Conservation (phyloP, 768 basidiomycete species). For the Tylopilus cervinicoccineus region DNA sequence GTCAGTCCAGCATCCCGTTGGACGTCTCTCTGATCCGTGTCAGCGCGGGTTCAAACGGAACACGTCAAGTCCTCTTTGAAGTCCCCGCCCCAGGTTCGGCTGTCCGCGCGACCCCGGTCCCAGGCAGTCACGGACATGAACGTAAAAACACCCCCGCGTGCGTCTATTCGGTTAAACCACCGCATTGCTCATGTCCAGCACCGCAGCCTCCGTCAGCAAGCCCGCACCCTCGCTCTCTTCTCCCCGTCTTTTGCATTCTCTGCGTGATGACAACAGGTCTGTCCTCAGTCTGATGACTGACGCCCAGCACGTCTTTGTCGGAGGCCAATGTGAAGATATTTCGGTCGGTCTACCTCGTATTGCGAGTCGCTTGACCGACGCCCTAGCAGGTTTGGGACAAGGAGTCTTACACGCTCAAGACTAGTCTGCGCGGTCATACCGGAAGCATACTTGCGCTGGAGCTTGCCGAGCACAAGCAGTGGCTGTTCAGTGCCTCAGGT, state of each 20-base stretch:
- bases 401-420: conserved; percentile 60
- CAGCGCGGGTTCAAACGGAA: conserved; percentile 2
- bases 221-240: conserved; percentile 42
- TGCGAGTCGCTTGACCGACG: background rate
- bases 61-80: background rate
- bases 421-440: conserved; percentile 73
- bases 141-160: conserved; percentile 23
- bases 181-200: conserved; percentile 9
- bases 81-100: background rate
- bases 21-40: background rate
- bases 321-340: conserved; percentile 75
- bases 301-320: conserved; percentile 72
- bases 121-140: conserved; percentile 4
- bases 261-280: conserved; percentile 66
- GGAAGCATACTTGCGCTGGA: conserved; percentile 81
- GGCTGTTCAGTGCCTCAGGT: conserved; percentile 93
- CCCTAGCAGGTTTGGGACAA: conserved; percentile 81
- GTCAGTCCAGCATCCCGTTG: too few species aligned
- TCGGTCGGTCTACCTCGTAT: conserved; percentile 43
- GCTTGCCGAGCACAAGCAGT: conserved; percentile 67
- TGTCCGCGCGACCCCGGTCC: conserved; percentile 2
- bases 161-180: conserved; percentile 7
- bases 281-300: conserved; percentile 75
- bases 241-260: conserved; percentile 60
- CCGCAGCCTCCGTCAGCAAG: conserved; percentile 55